Evolutionary conservation across 2,329 filamentous ascomycete genomes (phyloP).

Genomic region (Peltaster fructicola): DNA sequence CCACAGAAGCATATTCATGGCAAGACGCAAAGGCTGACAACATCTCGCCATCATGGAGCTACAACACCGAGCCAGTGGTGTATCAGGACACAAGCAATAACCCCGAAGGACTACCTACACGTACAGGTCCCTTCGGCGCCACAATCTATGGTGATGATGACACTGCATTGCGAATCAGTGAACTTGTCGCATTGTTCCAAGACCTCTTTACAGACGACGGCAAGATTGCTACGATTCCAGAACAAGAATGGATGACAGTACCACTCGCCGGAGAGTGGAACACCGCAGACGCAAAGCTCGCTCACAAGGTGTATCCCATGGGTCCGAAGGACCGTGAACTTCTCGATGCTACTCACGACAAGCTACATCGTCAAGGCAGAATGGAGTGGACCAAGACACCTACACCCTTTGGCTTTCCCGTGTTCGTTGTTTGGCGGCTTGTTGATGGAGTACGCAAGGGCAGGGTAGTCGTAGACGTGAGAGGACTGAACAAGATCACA

Average conservation of each 20-base stretch:
- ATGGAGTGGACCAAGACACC: not conserved
- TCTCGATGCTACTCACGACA: not conserved
- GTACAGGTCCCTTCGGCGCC: not conserved
- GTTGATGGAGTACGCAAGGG: not conserved
- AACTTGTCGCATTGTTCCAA: not conserved
- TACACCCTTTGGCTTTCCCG: not conserved
- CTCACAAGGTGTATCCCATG: not conserved
- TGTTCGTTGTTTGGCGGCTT: not conserved
- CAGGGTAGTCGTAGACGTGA: not conserved
- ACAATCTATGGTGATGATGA: not conserved
- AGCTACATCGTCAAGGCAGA: not conserved
- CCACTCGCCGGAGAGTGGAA: not conserved
- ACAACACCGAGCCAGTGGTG: too few relatives aligned
- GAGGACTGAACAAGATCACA: not conserved
- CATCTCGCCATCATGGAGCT: too few relatives aligned
- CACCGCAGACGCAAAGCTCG: not conserved
- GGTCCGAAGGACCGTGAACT: not conserved
- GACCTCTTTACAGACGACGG: conserved; percentile 1
- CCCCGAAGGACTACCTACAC: too few relatives aligned
- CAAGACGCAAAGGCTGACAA: too few relatives aligned
- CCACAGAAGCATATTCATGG: too few relatives aligned
- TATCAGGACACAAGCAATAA: too few relatives aligned
- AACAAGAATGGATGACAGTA: conserved; percentile 1
- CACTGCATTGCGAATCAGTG: not conserved
- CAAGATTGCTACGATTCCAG: not conserved